Conservation (phyloP, 768 basidiomycete genomes). For the Pulveroboletus sp. region DNA sequence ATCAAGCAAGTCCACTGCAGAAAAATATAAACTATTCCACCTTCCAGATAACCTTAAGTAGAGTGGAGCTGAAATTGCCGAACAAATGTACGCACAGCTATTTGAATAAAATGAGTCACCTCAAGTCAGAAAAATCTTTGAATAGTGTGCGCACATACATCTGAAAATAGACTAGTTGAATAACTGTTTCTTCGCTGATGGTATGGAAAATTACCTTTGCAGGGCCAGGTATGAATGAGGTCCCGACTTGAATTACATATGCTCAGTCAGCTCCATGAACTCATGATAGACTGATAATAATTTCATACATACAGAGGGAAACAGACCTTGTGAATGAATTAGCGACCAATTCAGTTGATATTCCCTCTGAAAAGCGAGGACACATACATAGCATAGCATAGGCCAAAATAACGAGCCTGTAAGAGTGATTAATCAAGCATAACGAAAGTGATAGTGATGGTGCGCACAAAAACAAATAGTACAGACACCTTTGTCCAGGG, state of each 20-base stretch:
- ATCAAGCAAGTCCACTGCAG: background rate
- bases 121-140: too few species aligned
- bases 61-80: background rate
- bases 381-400: background rate
- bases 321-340: too few species aligned
- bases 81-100: background rate
- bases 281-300: background rate
- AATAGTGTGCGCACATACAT: background rate
- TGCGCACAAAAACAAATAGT: slow-evolving; percentile 1
- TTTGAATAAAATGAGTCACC: background rate
- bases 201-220: background rate
- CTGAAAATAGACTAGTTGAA: background rate
- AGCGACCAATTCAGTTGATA: background rate
- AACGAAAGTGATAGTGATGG: background rate
- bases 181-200: background rate
- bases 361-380: too few species aligned
- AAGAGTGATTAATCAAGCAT: background rate
- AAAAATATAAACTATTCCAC: background rate
- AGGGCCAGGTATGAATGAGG: background rate
- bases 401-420: background rate
- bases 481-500: background rate
- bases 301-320: too few species aligned
- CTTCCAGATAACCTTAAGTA: background rate
- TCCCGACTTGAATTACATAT: background rate
- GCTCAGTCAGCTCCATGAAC: background rate